These are phyloP conservation scores for Suillus subaureus DNA, from an alignment of 768 basidiomycete species.

Conservation along the genomic window DNA sequence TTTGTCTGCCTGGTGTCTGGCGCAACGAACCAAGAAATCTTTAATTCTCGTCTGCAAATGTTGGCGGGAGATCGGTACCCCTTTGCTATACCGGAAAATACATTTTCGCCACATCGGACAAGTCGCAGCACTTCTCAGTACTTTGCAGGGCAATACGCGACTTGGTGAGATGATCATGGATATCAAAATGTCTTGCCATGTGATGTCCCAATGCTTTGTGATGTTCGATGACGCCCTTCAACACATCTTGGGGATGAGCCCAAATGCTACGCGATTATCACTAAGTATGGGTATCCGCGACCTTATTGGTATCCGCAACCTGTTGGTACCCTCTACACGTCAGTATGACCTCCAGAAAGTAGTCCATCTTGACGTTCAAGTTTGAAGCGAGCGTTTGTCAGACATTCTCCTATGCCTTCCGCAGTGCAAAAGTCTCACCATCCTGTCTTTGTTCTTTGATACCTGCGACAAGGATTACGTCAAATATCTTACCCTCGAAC, in stretches of 20 bases:
- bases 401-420: not conserved
- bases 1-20: slow-evolving; percentile 25
- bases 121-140: slow-evolving; percentile 21
- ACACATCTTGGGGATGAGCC: not conserved
- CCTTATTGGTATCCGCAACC: not conserved
- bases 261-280: not conserved
- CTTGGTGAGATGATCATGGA: slow-evolving; percentile 17
- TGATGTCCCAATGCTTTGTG: slow-evolving; percentile 1
- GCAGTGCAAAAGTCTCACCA: slow-evolving; percentile 4
- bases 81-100: slow-evolving; percentile 30
- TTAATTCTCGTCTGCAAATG: slow-evolving; percentile 27
- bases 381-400: not conserved
- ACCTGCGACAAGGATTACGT: not conserved
- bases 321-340: not conserved
- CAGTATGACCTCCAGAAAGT: slow-evolving; percentile 4
- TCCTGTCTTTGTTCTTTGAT: not conserved
- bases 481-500: not conserved
- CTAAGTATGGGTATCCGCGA: slow-evolving; percentile 3
- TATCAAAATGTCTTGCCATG: slow-evolving; percentile 15
- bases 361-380: slow-evolving; percentile 3
- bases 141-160: slow-evolving; percentile 17
- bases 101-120: slow-evolving; percentile 27
- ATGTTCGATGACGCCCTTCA: slow-evolving; percentile 2
- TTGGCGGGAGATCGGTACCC: slow-evolving; percentile 27
- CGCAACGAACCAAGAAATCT: slow-evolving; percentile 22